Percentiles rank a stretch among this genome's conserved stretches.
phyloP scores from a whole-genome alignment of 164 flowering plant species.

The Magnolia changhungtana region DNA sequence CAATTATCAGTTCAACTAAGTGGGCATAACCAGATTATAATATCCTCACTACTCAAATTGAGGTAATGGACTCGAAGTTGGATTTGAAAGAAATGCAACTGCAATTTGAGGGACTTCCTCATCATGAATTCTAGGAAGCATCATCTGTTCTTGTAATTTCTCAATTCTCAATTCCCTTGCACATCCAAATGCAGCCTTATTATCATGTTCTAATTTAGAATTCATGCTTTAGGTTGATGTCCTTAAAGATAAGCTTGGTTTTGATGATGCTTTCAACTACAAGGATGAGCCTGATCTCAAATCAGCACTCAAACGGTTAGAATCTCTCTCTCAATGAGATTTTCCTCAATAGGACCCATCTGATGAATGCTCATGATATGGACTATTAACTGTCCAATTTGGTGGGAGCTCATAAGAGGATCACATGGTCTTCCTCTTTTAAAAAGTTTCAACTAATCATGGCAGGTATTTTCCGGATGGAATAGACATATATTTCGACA shows the following conservation, averaged over 20 bases:
- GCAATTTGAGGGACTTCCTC: neutral
- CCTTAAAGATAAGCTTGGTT: slow-evolving; percentile 68
- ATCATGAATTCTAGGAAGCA: neutral
- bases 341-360: too few species aligned
- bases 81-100: neutral
- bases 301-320: slow-evolving; percentile 53
- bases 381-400: too few species aligned
- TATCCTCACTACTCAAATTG: too few species aligned
- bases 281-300: slow-evolving; percentile 67
- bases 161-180: neutral
- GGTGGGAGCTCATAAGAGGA: too few species aligned
- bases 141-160: neutral
- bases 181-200: neutral
- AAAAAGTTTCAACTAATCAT: too few species aligned
- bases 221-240: slow-evolving; percentile 42
- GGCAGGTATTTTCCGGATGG: slow-evolving; percentile 74
- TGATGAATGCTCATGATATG: too few species aligned
- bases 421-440: too few species aligned
- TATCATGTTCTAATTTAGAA: neutral
- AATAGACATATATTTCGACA: slow-evolving; percentile 79
- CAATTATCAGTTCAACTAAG: too few species aligned
- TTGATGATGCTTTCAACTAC: slow-evolving; percentile 86
- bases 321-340: neutral
- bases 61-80: too few species aligned
- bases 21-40: too few species aligned